Percentiles rank a stretch among this genome's conserved stretches.
These are phyloP conservation scores for Aquilaria yunnanensis DNA, from an alignment of 345 rosid species.

Conservation along the genomic window DNA sequence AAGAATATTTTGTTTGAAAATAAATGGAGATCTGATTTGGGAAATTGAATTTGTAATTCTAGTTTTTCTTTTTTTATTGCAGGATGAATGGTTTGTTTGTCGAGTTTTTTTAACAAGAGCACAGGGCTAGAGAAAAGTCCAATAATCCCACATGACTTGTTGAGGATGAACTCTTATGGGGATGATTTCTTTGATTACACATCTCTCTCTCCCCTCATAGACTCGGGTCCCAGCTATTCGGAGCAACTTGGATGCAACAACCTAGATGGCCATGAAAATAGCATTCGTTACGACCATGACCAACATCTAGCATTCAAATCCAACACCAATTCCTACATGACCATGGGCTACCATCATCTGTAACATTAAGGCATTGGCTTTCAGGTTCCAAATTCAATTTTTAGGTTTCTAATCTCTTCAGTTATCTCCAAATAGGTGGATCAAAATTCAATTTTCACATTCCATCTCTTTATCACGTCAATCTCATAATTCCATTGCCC, in stretches of 20 bases:
- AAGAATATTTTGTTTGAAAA: slow-evolving; percentile 14
- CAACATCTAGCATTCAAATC: slow-evolving; percentile 3
- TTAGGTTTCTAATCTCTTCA: slow-evolving; percentile 17
- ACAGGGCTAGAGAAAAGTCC: slow-evolving; percentile 41
- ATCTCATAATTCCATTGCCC: too few relatives aligned
- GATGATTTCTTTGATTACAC: slow-evolving; percentile 41
- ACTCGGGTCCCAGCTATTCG: slow-evolving; percentile 20
- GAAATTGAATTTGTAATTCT: neutral
- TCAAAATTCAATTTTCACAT: neutral
- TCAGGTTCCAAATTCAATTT: neutral
- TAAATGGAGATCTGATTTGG: neutral
- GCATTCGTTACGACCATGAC: slow-evolving; percentile 1
- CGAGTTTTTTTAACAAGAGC: slow-evolving; percentile 82
- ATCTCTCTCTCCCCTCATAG: slow-evolving; percentile 53
- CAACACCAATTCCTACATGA: slow-evolving; percentile 16
- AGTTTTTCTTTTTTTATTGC: slow-evolving; percentile 15
- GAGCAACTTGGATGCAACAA: slow-evolving; percentile 22
- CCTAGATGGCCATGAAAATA: slow-evolving; percentile 1
- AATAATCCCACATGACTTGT: slow-evolving; percentile 19
- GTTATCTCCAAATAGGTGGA: slow-evolving; percentile 32
- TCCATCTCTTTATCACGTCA: too few relatives aligned
- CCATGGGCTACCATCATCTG: neutral
- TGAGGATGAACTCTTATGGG: slow-evolving; percentile 31
- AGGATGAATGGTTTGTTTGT: slow-evolving; percentile 98
- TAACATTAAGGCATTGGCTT: too few relatives aligned